A percentile compares a stretch with the other conserved stretches of the same genome.
phyloP scores from a whole-genome alignment of 306 rosid genomes.

The Begonia fuchsioides region DNA sequence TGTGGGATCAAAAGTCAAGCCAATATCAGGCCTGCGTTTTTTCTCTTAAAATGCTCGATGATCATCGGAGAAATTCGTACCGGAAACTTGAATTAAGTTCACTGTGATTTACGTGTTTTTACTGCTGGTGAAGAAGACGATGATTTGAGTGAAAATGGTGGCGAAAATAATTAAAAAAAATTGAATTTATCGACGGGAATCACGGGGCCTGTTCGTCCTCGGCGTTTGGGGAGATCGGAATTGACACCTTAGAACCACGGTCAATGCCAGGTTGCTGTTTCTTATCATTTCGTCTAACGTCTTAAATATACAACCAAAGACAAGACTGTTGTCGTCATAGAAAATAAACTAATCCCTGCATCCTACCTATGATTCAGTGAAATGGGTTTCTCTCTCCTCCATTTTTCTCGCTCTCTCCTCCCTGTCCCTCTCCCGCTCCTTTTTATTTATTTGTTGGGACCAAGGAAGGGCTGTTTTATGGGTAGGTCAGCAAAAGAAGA shows the following conservation, averaged over 20 bases:
- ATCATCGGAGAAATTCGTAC: too few species aligned
- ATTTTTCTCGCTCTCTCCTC: too few species aligned
- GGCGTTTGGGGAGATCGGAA: slow-evolving; percentile 8
- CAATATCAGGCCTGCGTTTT: not conserved
- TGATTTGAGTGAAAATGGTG: slow-evolving; percentile 5
- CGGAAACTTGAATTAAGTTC: too few species aligned
- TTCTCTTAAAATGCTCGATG: too few species aligned
- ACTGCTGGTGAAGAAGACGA: slow-evolving; percentile 43
- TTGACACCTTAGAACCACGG: not conserved
- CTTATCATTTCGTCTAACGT: not conserved
- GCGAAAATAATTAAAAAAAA: slow-evolving; percentile 1
- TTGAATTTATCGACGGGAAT: slow-evolving; percentile 41
- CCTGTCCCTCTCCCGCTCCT: too few species aligned
- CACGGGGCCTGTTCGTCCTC: slow-evolving; percentile 56
- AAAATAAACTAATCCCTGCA: not conserved
- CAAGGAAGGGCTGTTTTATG: too few species aligned
- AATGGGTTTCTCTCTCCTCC: not conserved
- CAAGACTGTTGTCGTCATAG: slow-evolving; percentile 2
- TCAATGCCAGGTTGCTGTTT: not conserved
- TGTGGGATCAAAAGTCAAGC: not conserved
- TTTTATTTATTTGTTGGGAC: too few species aligned
- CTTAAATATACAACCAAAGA: slow-evolving; percentile 8
- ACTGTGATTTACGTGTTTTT: slow-evolving; percentile 27
- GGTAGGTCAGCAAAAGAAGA: not conserved
- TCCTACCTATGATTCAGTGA: not conserved